Base-by-base conservation (phyloP, 2,329 filamentous ascomycete species). In the Cladosporium oxysporum region DNA sequence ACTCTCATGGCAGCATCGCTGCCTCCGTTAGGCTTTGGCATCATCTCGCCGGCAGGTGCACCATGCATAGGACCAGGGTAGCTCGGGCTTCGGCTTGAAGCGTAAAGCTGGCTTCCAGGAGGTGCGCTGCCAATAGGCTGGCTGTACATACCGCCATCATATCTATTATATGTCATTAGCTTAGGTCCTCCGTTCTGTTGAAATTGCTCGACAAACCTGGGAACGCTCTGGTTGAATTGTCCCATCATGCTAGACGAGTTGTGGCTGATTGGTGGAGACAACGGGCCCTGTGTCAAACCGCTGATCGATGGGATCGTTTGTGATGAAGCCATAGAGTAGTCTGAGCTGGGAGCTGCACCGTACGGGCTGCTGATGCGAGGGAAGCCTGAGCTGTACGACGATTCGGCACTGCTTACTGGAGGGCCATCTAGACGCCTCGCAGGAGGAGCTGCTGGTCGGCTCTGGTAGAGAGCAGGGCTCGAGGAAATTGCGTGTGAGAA, bases 201-300 rank as follows among this genome's bases (percentile, higher is more conserved):
- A 29, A 31, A 29, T 3, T 35, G 21, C 11, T 64, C 14, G 52
- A 69, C 72, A 49, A 35, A 75, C 73, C 73, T 71, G 50, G 71
- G 68, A 53, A 69, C 50, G 65, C 60, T 72, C 60, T 58, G 68
- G 58, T 64, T 67, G 67, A 75, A 74, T 23, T 71, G 71, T 35
- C 71, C 65, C 69, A 73, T 70, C 37, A 67, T 64, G 31, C 59
- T 59, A 4, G 66, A 65, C 57, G 70, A 66, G 23, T 67, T 69
- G 26, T 69, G 66, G 53, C 57, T 57, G 18, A 65, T 21, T 55
- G 72, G 70, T n/a, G 74, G 74, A 28, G 74, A 73, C 8, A 73
- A 66, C 16, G 74, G 70, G 61, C 73, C 75, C 58, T 76, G 75
- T 11, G 72, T 75, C n/a, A 77, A 66, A 26, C 76, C 75, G 58